Percentiles rank a stretch among this genome's conserved stretches.
These are phyloP conservation scores for Rhizophora apiculata DNA, from an alignment of 345 rosid genomes.

Conservation along the genomic window DNA sequence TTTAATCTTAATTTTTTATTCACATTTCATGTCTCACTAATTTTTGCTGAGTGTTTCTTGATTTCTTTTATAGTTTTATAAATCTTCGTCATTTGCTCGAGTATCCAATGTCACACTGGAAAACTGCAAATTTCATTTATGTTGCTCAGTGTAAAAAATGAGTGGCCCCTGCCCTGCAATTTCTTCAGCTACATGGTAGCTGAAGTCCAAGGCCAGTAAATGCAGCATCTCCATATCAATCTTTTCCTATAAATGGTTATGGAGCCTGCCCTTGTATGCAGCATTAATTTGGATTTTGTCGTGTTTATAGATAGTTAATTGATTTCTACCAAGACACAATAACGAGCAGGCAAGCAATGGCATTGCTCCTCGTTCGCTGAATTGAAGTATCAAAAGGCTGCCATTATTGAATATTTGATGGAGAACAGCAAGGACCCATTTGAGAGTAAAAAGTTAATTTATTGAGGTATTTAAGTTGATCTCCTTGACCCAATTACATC, in stretches of 20 bases:
- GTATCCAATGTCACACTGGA: neutral
- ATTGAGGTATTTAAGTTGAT: neutral
- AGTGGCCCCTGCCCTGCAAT: neutral
- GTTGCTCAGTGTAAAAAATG: neutral
- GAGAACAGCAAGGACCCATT: neutral
- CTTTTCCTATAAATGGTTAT: neutral
- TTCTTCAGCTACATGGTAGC: constrained; percentile 9
- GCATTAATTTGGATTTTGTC: neutral
- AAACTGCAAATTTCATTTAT: constrained; percentile 12
- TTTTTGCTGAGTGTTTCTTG: too few relatives aligned
- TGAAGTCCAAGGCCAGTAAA: constrained; percentile 3
- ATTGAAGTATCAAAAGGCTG: neutral
- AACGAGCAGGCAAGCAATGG: neutral
- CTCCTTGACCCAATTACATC: neutral
- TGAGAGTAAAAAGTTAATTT: neutral
- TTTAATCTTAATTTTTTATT: too few relatives aligned
- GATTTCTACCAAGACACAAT: neutral
- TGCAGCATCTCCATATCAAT: constrained; percentile 2
- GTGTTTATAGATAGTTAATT: neutral
- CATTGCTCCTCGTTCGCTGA: neutral
- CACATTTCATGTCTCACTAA: too few relatives aligned
- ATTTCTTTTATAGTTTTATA: too few relatives aligned
- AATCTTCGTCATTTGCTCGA: too few relatives aligned
- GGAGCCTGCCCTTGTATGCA: neutral
- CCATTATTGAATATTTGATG: neutral